Conservation (phyloP, 163 green algal genomes). For the Prototheca stagnorum region DNA sequence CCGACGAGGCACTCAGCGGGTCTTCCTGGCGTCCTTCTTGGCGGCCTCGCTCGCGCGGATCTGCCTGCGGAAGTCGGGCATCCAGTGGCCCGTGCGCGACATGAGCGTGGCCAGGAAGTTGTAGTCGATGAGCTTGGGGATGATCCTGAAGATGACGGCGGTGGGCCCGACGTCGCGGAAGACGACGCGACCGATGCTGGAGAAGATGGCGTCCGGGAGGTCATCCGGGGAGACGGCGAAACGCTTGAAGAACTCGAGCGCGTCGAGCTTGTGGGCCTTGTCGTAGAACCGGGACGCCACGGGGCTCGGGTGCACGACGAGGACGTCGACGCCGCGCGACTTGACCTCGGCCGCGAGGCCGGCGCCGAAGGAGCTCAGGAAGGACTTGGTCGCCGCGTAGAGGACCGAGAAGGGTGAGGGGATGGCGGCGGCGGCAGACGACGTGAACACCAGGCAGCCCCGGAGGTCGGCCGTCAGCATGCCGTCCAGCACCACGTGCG, state of each 20-base stretch:
- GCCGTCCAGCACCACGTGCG: slow-evolving; percentile 67
- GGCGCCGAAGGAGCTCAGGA: slow-evolving; percentile 81
- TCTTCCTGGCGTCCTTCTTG: too few species aligned
- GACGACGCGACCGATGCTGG: slow-evolving; percentile 60
- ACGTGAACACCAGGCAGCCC: slow-evolving; percentile 85
- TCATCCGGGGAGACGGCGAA: slow-evolving; percentile 64
- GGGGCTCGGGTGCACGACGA: slow-evolving; percentile 84
- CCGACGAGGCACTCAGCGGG: too few species aligned
- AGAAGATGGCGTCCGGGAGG: slow-evolving; percentile 70
- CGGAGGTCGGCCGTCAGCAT: slow-evolving; percentile 62
- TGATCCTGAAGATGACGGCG: slow-evolving; percentile 59
- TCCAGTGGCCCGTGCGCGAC: slow-evolving; percentile 28
- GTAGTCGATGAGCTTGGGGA: slow-evolving; percentile 50
- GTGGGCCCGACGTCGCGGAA: slow-evolving; percentile 68
- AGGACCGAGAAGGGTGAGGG: slow-evolving; percentile 55
- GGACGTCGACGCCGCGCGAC: slow-evolving; percentile 68
- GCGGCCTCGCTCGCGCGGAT: not conserved
- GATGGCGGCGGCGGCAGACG: slow-evolving; percentile 45
- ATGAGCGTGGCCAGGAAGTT: slow-evolving; percentile 37
- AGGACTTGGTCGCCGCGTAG: slow-evolving; percentile 88
- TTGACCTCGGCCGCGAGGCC: slow-evolving; percentile 70
- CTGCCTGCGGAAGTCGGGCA: slow-evolving; percentile 57
- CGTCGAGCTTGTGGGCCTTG: slow-evolving; percentile 57
- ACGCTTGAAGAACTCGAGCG: slow-evolving; percentile 82
- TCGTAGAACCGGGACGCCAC: slow-evolving; percentile 62